Evolutionary conservation across 2,329 filamentous ascomycete genomes (phyloP).

Genomic region (Samsoniella hepiali): DNA sequence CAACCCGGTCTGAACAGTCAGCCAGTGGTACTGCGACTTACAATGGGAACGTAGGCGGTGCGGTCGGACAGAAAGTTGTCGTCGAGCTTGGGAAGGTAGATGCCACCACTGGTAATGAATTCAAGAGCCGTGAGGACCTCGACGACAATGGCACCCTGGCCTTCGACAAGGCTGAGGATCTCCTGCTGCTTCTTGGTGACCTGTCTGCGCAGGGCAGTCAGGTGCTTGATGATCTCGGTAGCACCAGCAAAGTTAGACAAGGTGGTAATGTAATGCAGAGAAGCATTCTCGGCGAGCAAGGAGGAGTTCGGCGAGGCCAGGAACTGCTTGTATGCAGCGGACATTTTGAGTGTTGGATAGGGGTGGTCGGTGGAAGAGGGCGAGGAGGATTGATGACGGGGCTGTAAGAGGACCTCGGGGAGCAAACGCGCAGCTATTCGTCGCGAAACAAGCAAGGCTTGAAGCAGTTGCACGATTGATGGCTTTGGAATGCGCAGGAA

Average conservation of each 20-base stretch:
- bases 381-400: conserved; percentile 10
- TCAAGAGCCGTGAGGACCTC: conserved; percentile 82
- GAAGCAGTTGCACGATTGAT: neutral
- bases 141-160: conserved; percentile 67
- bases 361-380: neutral
- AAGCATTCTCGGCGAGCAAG: conserved; percentile 61
- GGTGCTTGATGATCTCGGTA: conserved; percentile 77
- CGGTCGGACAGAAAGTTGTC: conserved; percentile 91
- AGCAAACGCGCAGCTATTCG: conserved; percentile 3
- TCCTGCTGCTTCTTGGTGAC: conserved; percentile 82
- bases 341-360: conserved; percentile 33
- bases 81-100: conserved; percentile 84
- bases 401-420: conserved; percentile 6
- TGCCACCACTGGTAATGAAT: conserved; percentile 76
- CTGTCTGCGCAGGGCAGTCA: conserved; percentile 66
- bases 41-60: conserved; percentile 74
- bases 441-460: neutral
- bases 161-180: conserved; percentile 71
- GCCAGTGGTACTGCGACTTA: conserved; percentile 44
- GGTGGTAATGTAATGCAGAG: conserved; percentile 86
- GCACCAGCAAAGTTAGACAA: conserved; percentile 69
- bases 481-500: neutral
- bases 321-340: conserved; percentile 66
- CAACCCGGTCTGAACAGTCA: neutral
- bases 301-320: conserved; percentile 63